A percentile compares a stretch with the other conserved stretches of the same genome.
These are phyloP conservation scores for Schizosaccharomyces versatilis DNA, from an alignment of 1,139 yeast genomes.

Conservation along the genomic window DNA sequence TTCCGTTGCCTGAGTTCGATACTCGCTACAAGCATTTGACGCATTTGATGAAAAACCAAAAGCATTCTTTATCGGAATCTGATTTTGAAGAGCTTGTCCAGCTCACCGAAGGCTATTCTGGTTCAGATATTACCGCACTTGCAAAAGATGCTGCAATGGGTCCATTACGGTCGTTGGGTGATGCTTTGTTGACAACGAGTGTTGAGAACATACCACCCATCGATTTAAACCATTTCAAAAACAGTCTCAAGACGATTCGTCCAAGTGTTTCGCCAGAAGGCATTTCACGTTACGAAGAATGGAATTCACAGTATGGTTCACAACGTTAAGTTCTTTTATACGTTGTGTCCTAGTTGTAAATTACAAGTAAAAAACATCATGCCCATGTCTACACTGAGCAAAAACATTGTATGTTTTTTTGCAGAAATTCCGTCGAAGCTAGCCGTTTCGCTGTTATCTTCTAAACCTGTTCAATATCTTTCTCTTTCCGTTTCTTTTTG, in stretches of 20 bases:
- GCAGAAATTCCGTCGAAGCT: no score
- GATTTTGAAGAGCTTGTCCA: slow-evolving; percentile 41
- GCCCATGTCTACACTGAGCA: no score
- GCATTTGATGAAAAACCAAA: slow-evolving; percentile 53
- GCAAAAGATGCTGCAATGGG: slow-evolving; percentile 99
- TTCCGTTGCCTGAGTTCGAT: slow-evolving; percentile 77
- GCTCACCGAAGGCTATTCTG: slow-evolving; percentile 64
- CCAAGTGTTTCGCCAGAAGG: slow-evolving; percentile 87
- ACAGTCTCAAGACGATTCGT: slow-evolving; percentile 59
- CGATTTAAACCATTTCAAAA: slow-evolving; percentile 48
- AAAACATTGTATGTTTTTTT: no score
- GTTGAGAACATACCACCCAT: slow-evolving; percentile 73
- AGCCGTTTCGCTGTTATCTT: no score
- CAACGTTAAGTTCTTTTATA: not conserved
- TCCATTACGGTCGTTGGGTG: slow-evolving; percentile 78
- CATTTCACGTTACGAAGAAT: slow-evolving; percentile 53
- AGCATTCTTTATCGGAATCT: slow-evolving; percentile 36
- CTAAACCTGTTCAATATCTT: no score
- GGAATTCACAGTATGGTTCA: slow-evolving; percentile 24
- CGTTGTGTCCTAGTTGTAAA: not conserved
- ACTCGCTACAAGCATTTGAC: slow-evolving; percentile 54
- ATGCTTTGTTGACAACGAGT: slow-evolving; percentile 59
- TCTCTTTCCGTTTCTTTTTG: no score
- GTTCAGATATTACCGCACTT: slow-evolving; percentile 81
- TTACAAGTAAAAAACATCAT: no score